Percentiles rank a stretch among this genome's conserved stretches.
Conservation (phyloP, 2,329 filamentous ascomycete genomes). For the Fusarium camptoceras region DNA sequence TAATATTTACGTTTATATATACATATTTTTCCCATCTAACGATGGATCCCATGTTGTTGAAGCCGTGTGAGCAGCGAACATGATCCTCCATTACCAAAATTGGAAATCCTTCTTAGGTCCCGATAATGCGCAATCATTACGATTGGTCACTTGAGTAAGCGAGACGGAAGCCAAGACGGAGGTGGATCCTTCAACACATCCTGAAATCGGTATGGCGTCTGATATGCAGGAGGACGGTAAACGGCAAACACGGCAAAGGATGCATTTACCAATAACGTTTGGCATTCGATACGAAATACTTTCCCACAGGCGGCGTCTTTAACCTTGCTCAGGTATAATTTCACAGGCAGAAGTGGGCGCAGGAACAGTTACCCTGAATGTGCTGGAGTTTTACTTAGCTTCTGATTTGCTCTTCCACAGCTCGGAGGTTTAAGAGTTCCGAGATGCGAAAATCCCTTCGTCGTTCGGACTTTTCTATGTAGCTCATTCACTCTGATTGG, state of each 20-base stretch:
- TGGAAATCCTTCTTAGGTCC: not conserved
- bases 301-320: rapidly evolving
- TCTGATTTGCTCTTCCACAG: rapidly evolving
- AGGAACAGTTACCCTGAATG: not conserved
- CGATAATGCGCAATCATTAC: not conserved
- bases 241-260: not conserved
- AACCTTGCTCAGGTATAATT: not conserved
- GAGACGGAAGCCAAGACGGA: not conserved
- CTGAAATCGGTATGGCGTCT: not conserved
- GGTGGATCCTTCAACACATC: not conserved
- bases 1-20: not conserved
- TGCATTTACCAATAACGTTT: rapidly evolving
- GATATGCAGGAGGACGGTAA: not conserved
- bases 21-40: rapidly evolving
- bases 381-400: rapidly evolving
- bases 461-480: not conserved
- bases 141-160: not conserved
- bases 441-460: not conserved
- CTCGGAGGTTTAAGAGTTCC: not conserved
- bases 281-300: not conserved
- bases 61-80: not conserved
- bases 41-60: not conserved
- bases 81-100: not conserved
- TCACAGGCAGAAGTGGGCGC: not conserved
- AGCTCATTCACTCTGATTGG: not conserved